Evolutionary conservation across 768 basidiomycete species (phyloP), one percentile per base, ranked within the genome.

Genomic region (Rhizopogon salebrosus): DNA sequence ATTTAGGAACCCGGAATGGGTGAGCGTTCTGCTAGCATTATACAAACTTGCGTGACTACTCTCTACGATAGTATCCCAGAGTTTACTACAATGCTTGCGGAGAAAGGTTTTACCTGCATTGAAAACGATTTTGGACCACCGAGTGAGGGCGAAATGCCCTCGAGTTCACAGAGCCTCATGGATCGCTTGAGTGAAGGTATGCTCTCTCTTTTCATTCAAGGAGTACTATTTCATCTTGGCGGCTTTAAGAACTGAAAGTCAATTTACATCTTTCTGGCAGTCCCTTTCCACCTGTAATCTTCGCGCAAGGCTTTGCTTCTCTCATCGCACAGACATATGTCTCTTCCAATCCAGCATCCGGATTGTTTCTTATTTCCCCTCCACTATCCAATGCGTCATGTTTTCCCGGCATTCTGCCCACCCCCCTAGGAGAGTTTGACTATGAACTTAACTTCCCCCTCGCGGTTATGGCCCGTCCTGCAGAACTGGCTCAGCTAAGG

Each of bases 311-410:
- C 6, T 57, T 70, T 4, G 72, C 74, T 9, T 75, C 82, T 51
- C 70, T 87, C 34, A 75, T 89, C 49, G 77, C 82, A 7, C 83
- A 89, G 63, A 73, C 79, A 20, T 89, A 85, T 63, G 78, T 89
- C 55, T 85, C 82, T 2, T 85, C 83, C 20, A 68, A 86, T 58
- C 84, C 86, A 2, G 82, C 82, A 6, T 71, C 75, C 4, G 86
- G 77, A 0, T 70, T 89, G 45, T 73, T 85, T 53, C 71, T 88
- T n/a, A 75, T 85, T 29, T 77, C 79, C 22, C 82, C 80, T 8
- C 82, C 81, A 1, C 43, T 70, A 9, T 71, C 74, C 38, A 76
- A 80, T 50, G 58, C 62, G 7, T 62, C 66, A 1, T 60, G 78
- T 18, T 48, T 64, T 2, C 58, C 55, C 11, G 49, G 35, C 31